Base-by-base conservation (phyloP, 768 basidiomycete species). In the Suillus subalutaceus region DNA sequence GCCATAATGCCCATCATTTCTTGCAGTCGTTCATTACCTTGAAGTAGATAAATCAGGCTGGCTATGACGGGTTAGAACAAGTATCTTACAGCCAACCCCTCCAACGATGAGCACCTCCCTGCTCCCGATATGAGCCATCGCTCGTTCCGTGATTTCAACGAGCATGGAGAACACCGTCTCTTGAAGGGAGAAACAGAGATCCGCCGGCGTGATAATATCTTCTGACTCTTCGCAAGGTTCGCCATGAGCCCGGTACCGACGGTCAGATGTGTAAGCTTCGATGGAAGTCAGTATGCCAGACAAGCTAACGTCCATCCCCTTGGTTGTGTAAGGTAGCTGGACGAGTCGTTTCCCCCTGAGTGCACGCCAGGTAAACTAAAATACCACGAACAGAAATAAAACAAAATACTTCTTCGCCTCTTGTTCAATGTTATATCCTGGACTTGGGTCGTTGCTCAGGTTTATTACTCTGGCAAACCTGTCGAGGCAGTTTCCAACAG, bases 1-100 rank as follows among this genome's bases (percentile, higher is more conserved):
- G 94, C 95, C 97, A 99, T 99, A 66, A 95, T 89, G 20, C 90
- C 91, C 97, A 99, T 99, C 97, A 99, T 99, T 72, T 97, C 88
- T 79, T 99, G 97, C 46, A 99, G 80, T 66, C 97, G 83, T 72
- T 92, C 85, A 74, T 99, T 99, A 71, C 93, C 96, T 98, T 67
- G 56, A 40, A 32, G 3, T 66, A 16, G 13, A 57, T 66, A 23
- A 12, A 37, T 46, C 8, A 41, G 64, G 32, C 15, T 58, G 18
- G 9, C 37, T 44, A 37, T 53, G 16, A 16, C 50, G 50, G 16
- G 16, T 4, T n/a, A 38, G 16, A 18, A 52, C 38, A 37, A 15
- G 62, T 30, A 35, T 86, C 94, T 82, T 77, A 97, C 97, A 96
- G n/a, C 97, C 97, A n/a, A 99, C 97, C 41, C 97, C 97, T 4